Percentiles rank a stretch among this genome's conserved stretches.
phyloP scores from a whole-genome alignment of 23 red algal genomes.

The Gracilaria gracilis region DNA sequence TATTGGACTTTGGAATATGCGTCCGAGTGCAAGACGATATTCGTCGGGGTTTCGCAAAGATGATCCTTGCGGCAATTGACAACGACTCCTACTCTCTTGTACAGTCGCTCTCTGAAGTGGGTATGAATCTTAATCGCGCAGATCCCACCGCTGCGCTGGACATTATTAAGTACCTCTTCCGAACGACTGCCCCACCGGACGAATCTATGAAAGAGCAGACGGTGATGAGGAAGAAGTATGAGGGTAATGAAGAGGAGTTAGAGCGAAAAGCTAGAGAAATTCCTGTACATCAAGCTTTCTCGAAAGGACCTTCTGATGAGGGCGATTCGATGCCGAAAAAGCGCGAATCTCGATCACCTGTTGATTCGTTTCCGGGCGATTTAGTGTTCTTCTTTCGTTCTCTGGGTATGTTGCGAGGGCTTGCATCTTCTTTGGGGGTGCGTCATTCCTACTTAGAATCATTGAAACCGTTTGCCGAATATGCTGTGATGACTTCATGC shows the following conservation, averaged over 20 bases:
- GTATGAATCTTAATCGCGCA: constrained; percentile 62
- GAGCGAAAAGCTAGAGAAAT: constrained; percentile 35
- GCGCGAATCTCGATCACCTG: constrained; percentile 57
- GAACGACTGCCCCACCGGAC: constrained; percentile 51
- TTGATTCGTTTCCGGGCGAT: constrained; percentile 80
- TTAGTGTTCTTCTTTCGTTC: constrained; percentile 84
- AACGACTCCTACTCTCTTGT: constrained; percentile 78
- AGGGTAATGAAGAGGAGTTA: constrained; percentile 19
- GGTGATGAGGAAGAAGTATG: constrained; percentile 22
- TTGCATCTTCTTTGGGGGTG: constrained; percentile 66
- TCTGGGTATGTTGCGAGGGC: constrained; percentile 77
- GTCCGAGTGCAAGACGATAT: constrained; percentile 45
- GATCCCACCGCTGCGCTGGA: constrained; percentile 75
- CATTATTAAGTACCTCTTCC: constrained; percentile 79
- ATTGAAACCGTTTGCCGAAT: constrained; percentile 58
- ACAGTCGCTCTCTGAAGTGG: constrained; percentile 70
- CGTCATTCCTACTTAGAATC: constrained; percentile 67
- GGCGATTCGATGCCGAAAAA: neutral
- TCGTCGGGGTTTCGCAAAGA: constrained; percentile 66
- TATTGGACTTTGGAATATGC: constrained; percentile 86
- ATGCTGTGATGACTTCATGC: constrained; percentile 36
- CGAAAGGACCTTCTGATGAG: constrained; percentile 2
- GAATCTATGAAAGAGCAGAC: constrained; percentile 40
- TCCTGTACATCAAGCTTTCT: constrained; percentile 29
- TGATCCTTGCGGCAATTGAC: constrained; percentile 80